A percentile compares a stretch with the other conserved stretches of the same genome.
phyloP scores from a whole-genome alignment of 2,329 filamentous ascomycete genomes.

The Fusarium sp. region DNA sequence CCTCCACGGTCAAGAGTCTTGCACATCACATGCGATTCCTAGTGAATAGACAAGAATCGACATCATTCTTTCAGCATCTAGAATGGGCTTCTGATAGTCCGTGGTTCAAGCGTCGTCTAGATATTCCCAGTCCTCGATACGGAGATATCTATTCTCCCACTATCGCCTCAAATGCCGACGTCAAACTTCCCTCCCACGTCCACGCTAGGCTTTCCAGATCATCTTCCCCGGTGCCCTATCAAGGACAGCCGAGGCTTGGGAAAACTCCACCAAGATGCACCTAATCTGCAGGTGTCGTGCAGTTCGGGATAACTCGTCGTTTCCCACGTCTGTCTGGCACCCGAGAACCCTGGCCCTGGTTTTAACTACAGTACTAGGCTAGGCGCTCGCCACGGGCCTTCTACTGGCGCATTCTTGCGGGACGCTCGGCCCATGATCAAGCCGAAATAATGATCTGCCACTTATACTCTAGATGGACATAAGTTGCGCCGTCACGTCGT shows the following conservation, averaged over 20 bases:
- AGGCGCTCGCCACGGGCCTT: constrained; percentile 8
- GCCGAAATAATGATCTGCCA: neutral
- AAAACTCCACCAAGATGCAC: constrained; percentile 7
- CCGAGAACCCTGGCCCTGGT: constrained; percentile 8
- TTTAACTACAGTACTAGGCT: neutral
- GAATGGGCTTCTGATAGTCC: no score
- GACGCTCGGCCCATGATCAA: constrained; percentile 10
- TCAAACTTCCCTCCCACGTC: neutral
- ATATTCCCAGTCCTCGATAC: no score
- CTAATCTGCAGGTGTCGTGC: constrained; percentile 1
- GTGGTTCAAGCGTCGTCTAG: no score
- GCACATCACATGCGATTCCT: no score
- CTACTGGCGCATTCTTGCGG: constrained; percentile 1
- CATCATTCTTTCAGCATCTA: no score
- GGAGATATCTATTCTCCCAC: neutral
- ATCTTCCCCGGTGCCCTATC: neutral
- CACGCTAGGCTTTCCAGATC: neutral
- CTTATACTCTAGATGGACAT: no score
- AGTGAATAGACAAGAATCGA: no score
- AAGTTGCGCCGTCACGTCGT: no score
- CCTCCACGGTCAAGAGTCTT: neutral
- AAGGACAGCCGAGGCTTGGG: neutral
- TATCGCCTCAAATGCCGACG: constrained; percentile 6
- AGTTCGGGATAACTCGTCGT: neutral
- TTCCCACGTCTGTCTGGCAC: neutral